phyloP scores from a whole-genome alignment of 805 yeast genomes.

The Hanseniaspora lachancei region DNA sequence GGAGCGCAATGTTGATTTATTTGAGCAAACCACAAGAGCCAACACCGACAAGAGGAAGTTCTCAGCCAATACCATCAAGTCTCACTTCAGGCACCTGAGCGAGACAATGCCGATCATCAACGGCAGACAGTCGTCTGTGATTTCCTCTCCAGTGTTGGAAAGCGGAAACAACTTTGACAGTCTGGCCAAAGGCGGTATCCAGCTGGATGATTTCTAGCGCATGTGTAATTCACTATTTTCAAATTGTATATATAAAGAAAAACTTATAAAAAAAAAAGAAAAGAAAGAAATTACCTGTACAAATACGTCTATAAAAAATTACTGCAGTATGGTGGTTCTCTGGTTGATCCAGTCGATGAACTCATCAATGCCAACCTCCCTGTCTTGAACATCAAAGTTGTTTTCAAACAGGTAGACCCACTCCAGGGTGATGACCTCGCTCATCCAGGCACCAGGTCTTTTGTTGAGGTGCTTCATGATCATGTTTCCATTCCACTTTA shows the following conservation, averaged over 20 bases:
- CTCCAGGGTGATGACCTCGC: slow-evolving; percentile 33
- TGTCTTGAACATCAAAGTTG: slow-evolving; percentile 29
- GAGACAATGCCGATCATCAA: slow-evolving; percentile 9
- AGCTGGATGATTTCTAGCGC: not conserved
- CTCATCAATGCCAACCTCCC: slow-evolving; percentile 39
- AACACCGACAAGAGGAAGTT: not conserved
- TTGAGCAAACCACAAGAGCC: slow-evolving; percentile 5
- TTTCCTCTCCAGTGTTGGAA: slow-evolving; percentile 1
- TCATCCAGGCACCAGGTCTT: slow-evolving; percentile 85
- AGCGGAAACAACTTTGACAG: not conserved
- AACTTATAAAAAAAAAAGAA: not conserved
- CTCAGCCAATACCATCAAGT: slow-evolving; percentile 3
- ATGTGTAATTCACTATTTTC: not conserved
- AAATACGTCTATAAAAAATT: not conserved
- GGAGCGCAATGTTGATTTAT: not conserved
- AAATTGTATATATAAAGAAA: not conserved
- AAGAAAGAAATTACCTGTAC: too few species aligned
- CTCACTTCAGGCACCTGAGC: slow-evolving; percentile 9
- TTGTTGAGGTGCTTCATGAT: slow-evolving; percentile 37
- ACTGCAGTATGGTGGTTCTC: not conserved
- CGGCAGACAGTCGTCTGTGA: slow-evolving; percentile 10
- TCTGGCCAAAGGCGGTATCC: not conserved
- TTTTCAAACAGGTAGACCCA: slow-evolving; percentile 1
- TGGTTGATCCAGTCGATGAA: slow-evolving; percentile 33
- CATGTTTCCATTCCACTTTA: slow-evolving; percentile 65